Conservation (phyloP, 1,284 basidiomycete species). For the Retiboletus fuscus region DNA sequence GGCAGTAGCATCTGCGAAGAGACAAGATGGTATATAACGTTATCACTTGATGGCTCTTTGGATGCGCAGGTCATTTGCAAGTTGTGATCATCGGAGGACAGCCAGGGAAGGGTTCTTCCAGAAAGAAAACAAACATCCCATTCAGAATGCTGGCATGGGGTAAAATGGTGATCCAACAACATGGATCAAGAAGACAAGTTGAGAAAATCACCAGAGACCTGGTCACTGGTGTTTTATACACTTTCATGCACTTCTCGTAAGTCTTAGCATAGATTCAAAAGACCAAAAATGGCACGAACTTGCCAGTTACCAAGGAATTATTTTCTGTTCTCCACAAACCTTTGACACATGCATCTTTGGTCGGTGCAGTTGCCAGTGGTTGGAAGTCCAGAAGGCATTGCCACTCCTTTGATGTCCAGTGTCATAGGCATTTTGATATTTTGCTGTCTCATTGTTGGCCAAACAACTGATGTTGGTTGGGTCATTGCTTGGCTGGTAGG, state of each 20-base stretch:
- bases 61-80: too few relatives aligned
- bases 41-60: too few relatives aligned
- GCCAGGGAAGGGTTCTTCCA: too few relatives aligned
- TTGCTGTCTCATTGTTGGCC: constrained; percentile 43
- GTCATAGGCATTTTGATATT: constrained; percentile 30
- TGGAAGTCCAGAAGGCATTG: constrained; percentile 28
- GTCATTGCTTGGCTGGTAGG: too few relatives aligned
- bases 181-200: not conserved
- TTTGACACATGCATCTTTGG: constrained; percentile 42
- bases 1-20: too few relatives aligned
- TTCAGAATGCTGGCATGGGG: too few relatives aligned
- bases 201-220: not conserved
- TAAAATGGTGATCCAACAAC: constrained; percentile 10
- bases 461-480: constrained; percentile 46
- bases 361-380: constrained; percentile 22
- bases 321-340: constrained; percentile 48
- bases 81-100: too few relatives aligned
- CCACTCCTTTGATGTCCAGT: constrained; percentile 5
- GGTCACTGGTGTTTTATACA: too few relatives aligned
- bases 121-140: too few relatives aligned
- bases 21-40: too few relatives aligned
- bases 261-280: too few relatives aligned
- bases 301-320: constrained; percentile 23
- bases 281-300: not conserved
- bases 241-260: constrained; percentile 15